Evolutionary conservation across 2,329 filamentous ascomycete species (phyloP).

Genomic region (Nakataea oryzae): DNA sequence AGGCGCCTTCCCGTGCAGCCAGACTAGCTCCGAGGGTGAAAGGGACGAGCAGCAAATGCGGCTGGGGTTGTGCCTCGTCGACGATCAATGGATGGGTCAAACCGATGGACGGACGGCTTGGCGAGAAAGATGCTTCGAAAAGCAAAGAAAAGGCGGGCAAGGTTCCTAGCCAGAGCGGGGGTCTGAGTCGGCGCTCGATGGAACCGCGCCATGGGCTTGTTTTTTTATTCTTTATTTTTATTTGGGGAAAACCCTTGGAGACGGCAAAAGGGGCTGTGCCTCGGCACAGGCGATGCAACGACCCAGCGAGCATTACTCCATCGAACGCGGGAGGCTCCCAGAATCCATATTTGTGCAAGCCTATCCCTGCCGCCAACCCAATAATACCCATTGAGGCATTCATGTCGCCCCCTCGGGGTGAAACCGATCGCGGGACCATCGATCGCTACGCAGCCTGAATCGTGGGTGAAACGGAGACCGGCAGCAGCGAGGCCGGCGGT

Average conservation of each 20-base stretch:
- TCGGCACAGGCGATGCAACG: neutral
- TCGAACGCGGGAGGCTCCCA: neutral
- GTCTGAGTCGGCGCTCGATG: neutral
- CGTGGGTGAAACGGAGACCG: neutral
- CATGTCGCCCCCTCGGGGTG: neutral
- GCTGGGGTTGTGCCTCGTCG: neutral
- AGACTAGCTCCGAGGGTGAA: neutral
- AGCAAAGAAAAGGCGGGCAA: neutral
- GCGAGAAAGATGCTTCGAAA: too few species aligned
- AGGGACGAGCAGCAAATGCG: neutral
- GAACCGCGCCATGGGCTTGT: neutral
- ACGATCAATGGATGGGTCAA: neutral
- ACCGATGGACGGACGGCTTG: neutral
- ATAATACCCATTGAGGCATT: neutral
- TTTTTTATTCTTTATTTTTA: too few species aligned
- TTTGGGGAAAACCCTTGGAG: neutral
- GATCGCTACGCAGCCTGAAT: neutral
- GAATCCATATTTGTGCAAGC: neutral
- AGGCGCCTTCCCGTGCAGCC: too few species aligned
- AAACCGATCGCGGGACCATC: neutral
- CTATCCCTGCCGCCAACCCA: neutral
- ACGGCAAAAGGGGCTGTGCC: neutral
- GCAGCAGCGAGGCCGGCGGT: neutral
- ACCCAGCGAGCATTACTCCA: too few species aligned
- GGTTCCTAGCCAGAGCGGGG: neutral